Conservation (phyloP, 2,329 filamentous ascomycete genomes). For the Ophiostoma ulmi region DNA sequence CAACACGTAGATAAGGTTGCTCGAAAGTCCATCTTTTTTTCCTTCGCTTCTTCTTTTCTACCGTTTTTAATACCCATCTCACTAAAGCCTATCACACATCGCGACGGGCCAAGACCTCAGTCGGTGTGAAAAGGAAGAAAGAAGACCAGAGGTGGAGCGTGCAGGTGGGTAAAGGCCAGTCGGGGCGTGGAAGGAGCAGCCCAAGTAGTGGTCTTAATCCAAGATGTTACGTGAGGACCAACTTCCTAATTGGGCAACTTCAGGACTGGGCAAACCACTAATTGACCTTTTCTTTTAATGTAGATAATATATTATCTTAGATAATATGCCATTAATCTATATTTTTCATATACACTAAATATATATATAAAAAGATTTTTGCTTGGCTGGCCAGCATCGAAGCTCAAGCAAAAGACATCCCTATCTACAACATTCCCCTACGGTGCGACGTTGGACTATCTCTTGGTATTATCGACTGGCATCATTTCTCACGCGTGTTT, state of each 20-base stretch:
- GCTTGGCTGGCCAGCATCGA: slow-evolving; percentile 3
- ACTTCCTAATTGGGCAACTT: slow-evolving; percentile 11
- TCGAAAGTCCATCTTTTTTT: neutral
- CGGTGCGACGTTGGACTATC: slow-evolving; percentile 8
- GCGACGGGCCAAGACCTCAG: neutral
- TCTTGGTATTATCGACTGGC: slow-evolving; percentile 4
- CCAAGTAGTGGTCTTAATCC: neutral
- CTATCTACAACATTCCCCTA: neutral
- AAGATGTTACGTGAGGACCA: slow-evolving; percentile 14
- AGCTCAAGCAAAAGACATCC: neutral
- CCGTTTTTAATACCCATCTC: neutral
- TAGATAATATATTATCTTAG: too few species aligned
- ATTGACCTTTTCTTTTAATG: neutral
- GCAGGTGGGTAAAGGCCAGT: neutral
- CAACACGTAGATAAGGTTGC: neutral
- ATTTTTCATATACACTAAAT: neutral
- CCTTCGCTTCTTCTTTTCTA: neutral
- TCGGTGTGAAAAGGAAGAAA: slow-evolving; percentile 10
- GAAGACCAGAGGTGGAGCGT: neutral
- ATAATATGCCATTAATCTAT: neutral
- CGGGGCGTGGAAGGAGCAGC: neutral
- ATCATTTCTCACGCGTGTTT: neutral
- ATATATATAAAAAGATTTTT: neutral
- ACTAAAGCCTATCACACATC: neutral
- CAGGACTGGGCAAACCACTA: slow-evolving; percentile 6